Evolutionary conservation across 2,329 filamentous ascomycete species (phyloP), one percentile per base, ranked within the genome.

Genomic region (Raffaelea albimanens): DNA sequence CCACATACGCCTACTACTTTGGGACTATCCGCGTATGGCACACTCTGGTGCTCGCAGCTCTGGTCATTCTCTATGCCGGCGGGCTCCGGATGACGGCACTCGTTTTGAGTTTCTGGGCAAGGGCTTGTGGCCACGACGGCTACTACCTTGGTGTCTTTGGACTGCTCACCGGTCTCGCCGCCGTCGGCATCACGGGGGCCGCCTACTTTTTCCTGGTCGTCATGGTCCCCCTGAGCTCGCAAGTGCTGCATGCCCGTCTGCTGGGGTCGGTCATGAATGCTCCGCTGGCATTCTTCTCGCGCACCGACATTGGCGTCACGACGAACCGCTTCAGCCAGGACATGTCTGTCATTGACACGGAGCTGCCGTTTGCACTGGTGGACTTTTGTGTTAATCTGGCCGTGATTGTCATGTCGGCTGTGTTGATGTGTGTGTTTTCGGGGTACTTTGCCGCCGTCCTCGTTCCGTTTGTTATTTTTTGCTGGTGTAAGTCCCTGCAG

Each of bases 1-100:
- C 51, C 5, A 51, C 52, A 3, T 55, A 65, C 4, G 34, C 36
- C 19, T 64, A 66, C 40, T 58, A 58, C 4, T 23, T 41, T 21
- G 18, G 40, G 18, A 10, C 40, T 22, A 20, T 50, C 14, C 45
- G 45, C 2, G 14, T 25, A 40, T 48, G 41, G 49, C 40, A 47
- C 21, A 45, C 39, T 3, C 3, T 50, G 22, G 16, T 48, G 11
- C 44, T 42, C 16, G 49, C 36, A 25, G 29, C 25, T 42, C 25
- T 48, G 36, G 38, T 45, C 16, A 40, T 45, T 34, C 22, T 45
- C n/a, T 45, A 31, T 23, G 45, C 38, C 4, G 45, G 36, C 44
- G 43, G 45, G 34, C 38, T 31, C 39, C 22, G 40, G 29, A 47
- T 50, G 49, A 48, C 49, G 4, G 43, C 22, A 45, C 41, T 48